These are phyloP conservation scores for Chrysophaeum taylorii DNA, from an alignment of 352 stramenopile species.

Conservation along the genomic window DNA sequence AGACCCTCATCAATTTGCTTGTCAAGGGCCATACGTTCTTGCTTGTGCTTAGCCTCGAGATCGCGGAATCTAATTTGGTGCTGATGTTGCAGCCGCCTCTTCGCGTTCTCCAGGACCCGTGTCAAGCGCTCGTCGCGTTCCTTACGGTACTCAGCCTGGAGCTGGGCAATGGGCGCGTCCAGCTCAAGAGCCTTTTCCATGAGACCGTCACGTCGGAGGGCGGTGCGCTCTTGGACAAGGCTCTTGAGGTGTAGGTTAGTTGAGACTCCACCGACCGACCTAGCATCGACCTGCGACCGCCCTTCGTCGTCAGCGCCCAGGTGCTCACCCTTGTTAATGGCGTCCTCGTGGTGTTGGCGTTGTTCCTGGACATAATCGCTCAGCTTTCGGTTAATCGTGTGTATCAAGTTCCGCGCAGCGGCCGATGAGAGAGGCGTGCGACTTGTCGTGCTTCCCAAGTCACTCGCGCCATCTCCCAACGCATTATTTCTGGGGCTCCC, in stretches of 20 bases:
- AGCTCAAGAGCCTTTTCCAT: slow-evolving; percentile 2
- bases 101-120: neutral
- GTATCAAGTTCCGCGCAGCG: neutral
- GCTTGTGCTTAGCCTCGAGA: neutral
- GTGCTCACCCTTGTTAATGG: neutral
- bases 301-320: neutral
- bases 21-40: neutral
- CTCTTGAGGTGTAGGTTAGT: too few relatives aligned
- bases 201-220: neutral
- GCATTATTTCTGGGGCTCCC: too few relatives aligned
- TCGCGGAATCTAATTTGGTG: neutral
- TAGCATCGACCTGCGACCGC: neutral
- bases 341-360: neutral
- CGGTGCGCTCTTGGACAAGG: neutral
- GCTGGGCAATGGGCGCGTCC: neutral
- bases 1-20: neutral
- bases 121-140: neutral
- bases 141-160: neutral
- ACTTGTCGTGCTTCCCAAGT: too few relatives aligned
- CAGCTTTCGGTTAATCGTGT: neutral
- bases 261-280: too few relatives aligned
- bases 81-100: neutral
- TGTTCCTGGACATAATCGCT: neutral
- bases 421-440: too few relatives aligned
- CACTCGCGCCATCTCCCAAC: too few relatives aligned